These are phyloP conservation scores for Camellia oleifera DNA, from an alignment of 179 eudicot species.

Conservation along the genomic window DNA sequence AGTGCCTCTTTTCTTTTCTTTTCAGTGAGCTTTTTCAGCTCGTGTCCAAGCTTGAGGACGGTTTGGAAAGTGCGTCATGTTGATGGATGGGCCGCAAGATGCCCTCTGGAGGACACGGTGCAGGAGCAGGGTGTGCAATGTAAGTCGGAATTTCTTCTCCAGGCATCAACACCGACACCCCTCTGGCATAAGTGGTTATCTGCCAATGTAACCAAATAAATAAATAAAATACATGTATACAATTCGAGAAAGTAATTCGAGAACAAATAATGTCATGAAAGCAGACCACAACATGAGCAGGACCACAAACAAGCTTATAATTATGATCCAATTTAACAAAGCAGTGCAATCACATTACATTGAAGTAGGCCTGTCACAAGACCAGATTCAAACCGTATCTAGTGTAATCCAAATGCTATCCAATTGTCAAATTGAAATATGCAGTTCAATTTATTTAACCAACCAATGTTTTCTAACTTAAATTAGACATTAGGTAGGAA, in stretches of 20 bases:
- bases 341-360: too few relatives aligned
- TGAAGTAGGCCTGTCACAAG: too few relatives aligned
- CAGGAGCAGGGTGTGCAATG: slow-evolving; percentile 71
- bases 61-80: slow-evolving; percentile 9
- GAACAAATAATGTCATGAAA: neutral
- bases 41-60: slow-evolving; percentile 15
- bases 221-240: neutral
- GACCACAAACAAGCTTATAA: neutral
- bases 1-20: neutral
- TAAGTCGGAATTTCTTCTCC: slow-evolving; percentile 66
- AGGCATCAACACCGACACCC: slow-evolving; percentile 80
- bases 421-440: too few relatives aligned
- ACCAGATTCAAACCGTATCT: too few relatives aligned
- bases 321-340: too few relatives aligned
- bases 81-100: slow-evolving; percentile 33
- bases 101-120: slow-evolving; percentile 43
- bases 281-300: neutral
- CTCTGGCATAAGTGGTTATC: slow-evolving; percentile 62
- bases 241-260: too few relatives aligned
- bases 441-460: neutral
- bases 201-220: slow-evolving; percentile 19
- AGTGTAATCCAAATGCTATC: too few relatives aligned
- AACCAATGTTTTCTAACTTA: neutral
- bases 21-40: slow-evolving; percentile 1
- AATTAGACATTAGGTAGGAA: neutral